Base-by-base conservation (phyloP, 2,329 filamentous ascomycete genomes). In the Plenodomus lindquistii region DNA sequence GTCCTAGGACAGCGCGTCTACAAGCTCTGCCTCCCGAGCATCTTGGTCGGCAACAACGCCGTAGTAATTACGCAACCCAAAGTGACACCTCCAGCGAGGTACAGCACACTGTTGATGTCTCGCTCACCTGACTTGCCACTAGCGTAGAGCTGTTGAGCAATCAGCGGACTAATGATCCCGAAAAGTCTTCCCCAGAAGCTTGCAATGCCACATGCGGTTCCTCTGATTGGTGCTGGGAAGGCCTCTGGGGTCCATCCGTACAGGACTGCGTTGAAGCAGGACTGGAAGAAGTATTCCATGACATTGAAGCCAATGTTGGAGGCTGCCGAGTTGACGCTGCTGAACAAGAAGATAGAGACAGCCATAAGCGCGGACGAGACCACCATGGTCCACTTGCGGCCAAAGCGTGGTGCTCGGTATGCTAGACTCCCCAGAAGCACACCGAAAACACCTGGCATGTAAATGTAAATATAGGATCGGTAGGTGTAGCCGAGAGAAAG, bases 161-260 rank as follows among this genome's bases (percentile, higher is more conserved):
- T 81, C 31, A 84, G 59, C 0, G 82, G 82, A 31, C 79, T 81
- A 15, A 85, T 75, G 37, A 85, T 84, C 9, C 80, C 79, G 54
- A 82, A 82, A 19, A 85, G 44, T 2, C 82, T 66, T 1, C 82
- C 82, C 80, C 80, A 84, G 59, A 83, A 85, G 50, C 79, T 80
- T 2, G 81, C 80, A 11, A 84, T 52, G 0, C 83, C 82, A 55
- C 78, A 80, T 0, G 82, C 71, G 0, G 78, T 82, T 3, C 79
- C 80, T 29, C 79, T 65, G 15, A 82, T 75, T 0, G 75, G 74
- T 2, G 79, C 77, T 0, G 79, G 77, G 51, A 81, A 81, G 5
- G 75, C 74, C 54, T 80, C 79, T 1, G 79, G 78, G 2, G 78
- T 80, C 72, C 75, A 80, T 10, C 76, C 78, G 56, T 81, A 81